A percentile compares a stretch with the other conserved stretches of the same genome.
These are phyloP conservation scores for Boletus mariae DNA, from an alignment of 1,284 basidiomycete species.

Conservation along the genomic window DNA sequence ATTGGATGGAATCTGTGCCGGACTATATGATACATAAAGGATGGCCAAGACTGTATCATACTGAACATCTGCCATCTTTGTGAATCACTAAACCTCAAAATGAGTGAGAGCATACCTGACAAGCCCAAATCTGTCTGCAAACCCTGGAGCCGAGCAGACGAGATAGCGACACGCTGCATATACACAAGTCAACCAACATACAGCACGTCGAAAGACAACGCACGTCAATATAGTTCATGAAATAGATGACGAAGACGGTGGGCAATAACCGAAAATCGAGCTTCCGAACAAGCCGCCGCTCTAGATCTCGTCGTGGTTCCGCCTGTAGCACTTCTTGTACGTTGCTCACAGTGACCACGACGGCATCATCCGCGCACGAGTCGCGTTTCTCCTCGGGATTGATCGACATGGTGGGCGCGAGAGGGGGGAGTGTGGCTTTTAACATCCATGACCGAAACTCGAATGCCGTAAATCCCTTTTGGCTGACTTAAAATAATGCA, in stretches of 20 bases:
- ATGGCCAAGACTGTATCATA: conserved; percentile 60
- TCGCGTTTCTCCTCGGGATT: conserved; percentile 17
- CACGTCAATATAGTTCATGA: conserved; percentile 72
- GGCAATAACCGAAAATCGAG: conserved; percentile 59
- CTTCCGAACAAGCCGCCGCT: conserved; percentile 46
- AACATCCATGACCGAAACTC: background rate
- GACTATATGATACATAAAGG: conserved; percentile 58
- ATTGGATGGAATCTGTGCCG: conserved; percentile 63
- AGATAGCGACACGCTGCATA: conserved; percentile 53
- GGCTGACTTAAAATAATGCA: no score
- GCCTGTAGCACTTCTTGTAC: background rate
- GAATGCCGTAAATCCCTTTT: background rate
- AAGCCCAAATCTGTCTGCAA: conserved; percentile 54
- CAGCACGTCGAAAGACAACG: conserved; percentile 18
- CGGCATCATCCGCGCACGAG: conserved; percentile 4
- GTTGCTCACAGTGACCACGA: background rate
- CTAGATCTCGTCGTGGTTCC: conserved; percentile 26
- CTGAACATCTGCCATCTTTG: conserved; percentile 46
- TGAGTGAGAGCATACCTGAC: conserved; percentile 36
- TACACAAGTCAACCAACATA: background rate
- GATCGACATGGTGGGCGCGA: conserved; percentile 14
- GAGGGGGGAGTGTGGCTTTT: background rate
- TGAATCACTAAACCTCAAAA: background rate
- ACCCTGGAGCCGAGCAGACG: conserved; percentile 57
- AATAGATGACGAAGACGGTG: conserved; percentile 57